Evolutionary conservation across 2,329 filamentous ascomycete species (phyloP), one percentile per base, ranked within the genome.

Genomic region (Trichoderma afroharzianum): DNA sequence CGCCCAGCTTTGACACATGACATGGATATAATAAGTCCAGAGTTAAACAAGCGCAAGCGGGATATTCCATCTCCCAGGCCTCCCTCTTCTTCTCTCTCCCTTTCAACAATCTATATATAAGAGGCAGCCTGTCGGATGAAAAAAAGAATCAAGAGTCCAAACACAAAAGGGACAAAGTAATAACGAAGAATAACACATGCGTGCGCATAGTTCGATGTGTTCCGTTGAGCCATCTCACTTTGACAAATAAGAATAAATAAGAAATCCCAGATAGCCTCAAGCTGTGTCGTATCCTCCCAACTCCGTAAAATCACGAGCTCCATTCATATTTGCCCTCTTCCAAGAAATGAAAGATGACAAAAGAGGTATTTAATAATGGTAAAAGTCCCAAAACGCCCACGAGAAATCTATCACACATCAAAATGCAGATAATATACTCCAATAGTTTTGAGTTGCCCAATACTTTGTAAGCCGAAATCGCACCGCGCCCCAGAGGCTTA

Each of bases 271-370:
- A 50, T 71, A 63, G 26, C 30, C 32, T 58, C 24, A 68, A 68
- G 32, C 33, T 58, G 11, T 58, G 63, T 67, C 63, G 50, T 67
- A 7, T 26, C 47, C 77, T 77, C 63, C 63, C 26, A 77, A 78
- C 77, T 78, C 77, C 77, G 43, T 55, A 72, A 74, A 64, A 53
- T 71, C 73, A 72, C 55, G 47, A 70, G 50, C 43, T 59, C 43
- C 68, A 53, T 70, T 64, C 68, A 32, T 58, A 18, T 58, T 70
- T 70, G 61, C 33, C 58, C 59, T 63, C 59, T 63, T 63, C 58
- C 47, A 24, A 55, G 21, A 39, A 5, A 53, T 18, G 18, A 7
- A 50, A 6, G 8, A 21, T 21, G 21, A 63, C 18, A 59, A 69
- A 58, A 69, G 67, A 69, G 67, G 68, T 55, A 63, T 57, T 43